Percentiles rank a stretch among this genome's conserved stretches.
Conservation (phyloP, 139 green algal species). For the Astrephomene gubernaculifera region DNA sequence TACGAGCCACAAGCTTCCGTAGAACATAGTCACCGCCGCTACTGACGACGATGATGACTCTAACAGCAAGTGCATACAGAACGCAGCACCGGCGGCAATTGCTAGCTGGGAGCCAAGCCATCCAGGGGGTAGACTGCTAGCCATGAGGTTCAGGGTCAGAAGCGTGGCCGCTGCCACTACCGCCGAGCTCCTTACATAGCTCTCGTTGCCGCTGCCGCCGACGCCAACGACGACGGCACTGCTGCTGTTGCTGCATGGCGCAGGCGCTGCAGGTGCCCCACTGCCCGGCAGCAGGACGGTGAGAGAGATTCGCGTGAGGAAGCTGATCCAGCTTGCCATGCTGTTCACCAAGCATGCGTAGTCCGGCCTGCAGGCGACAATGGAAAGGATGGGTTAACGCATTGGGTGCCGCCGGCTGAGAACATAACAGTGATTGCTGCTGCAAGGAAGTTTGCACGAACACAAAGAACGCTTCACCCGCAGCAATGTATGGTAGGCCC, state of each 20-base stretch:
- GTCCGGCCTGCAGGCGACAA: not conserved
- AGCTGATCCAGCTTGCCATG: constrained; percentile 15
- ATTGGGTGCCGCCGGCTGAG: too few relatives aligned
- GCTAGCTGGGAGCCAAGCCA: not conserved
- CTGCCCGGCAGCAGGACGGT: too few relatives aligned
- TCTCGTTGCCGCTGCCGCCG: not conserved
- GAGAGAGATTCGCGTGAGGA: too few relatives aligned
- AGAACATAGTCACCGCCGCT: not conserved
- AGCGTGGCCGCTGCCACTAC: not conserved
- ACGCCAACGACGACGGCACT: too few relatives aligned
- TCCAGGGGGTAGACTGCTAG: not conserved
- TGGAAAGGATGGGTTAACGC: too few relatives aligned
- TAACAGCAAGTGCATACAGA: constrained; percentile 4
- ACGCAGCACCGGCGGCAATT: not conserved
- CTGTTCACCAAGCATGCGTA: not conserved
- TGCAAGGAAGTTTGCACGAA: too few relatives aligned
- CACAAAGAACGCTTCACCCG: too few relatives aligned
- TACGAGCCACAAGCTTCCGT: not conserved
- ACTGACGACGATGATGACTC: not conserved
- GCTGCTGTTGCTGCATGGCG: too few relatives aligned
- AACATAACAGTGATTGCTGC: too few relatives aligned
- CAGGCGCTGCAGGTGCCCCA: too few relatives aligned
- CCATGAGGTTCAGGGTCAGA: constrained; percentile 1
- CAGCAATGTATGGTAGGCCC: too few relatives aligned
- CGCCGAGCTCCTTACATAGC: not conserved